phyloP scores from a whole-genome alignment of 164 flowering plant species.

The Sextonia rubra region DNA sequence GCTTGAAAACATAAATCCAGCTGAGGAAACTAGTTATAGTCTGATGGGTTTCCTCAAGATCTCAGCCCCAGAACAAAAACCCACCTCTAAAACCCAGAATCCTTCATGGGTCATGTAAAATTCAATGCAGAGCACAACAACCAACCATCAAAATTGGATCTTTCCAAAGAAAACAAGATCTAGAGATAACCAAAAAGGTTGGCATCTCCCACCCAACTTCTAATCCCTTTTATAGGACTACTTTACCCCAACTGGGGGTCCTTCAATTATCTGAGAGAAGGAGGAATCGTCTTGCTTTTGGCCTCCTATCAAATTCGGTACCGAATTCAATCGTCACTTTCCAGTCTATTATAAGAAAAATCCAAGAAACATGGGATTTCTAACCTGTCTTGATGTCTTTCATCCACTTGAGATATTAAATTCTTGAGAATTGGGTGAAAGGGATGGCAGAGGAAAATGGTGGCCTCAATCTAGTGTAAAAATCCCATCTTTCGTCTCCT shows the following conservation, averaged over 20 bases:
- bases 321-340: neutral
- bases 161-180: neutral
- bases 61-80: neutral
- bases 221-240: neutral
- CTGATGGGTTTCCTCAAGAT: neutral
- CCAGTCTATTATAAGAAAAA: slow-evolving; percentile 3
- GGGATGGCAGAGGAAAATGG: neutral
- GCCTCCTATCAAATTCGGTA: slow-evolving; percentile 9
- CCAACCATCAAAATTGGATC: slow-evolving; percentile 5
- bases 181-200: neutral
- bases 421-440: slow-evolving; percentile 7
- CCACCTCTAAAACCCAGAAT: slow-evolving; percentile 2
- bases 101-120: neutral
- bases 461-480: slow-evolving; percentile 1
- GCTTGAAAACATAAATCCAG: neutral
- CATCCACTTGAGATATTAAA: neutral
- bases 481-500: neutral
- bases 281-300: slow-evolving; percentile 10
- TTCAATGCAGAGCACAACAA: neutral
- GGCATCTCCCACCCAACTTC: slow-evolving; percentile 4
- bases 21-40: neutral
- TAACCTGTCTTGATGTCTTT: neutral
- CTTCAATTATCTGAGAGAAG: neutral
- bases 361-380: slow-evolving; percentile 4
- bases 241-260: neutral